These are phyloP conservation scores for Pisolithus albus DNA, from an alignment of 768 basidiomycete species.

Conservation along the genomic window DNA sequence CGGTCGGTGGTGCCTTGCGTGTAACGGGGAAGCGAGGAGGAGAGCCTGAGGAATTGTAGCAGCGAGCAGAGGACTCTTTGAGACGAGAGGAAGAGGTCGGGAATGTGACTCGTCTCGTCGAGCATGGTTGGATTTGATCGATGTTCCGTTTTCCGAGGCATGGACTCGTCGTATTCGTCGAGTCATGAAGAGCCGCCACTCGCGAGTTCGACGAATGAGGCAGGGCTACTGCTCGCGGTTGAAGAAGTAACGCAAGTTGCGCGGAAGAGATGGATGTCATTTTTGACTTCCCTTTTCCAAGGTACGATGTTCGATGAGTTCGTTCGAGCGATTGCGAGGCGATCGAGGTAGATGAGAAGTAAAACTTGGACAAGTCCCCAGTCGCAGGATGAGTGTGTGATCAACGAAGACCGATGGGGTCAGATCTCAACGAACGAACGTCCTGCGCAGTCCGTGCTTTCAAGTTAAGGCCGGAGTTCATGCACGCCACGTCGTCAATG, in stretches of 20 bases:
- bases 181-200: conserved; percentile 17
- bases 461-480: conserved; percentile 5
- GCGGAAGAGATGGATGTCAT: conserved; percentile 4
- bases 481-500: background rate
- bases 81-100: conserved; percentile 16
- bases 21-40: conserved; percentile 16
- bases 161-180: conserved; percentile 16
- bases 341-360: conserved; percentile 5
- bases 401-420: conserved; percentile 14
- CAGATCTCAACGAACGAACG: conserved; percentile 20
- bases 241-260: background rate
- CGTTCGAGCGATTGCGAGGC: background rate
- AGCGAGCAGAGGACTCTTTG: conserved; percentile 2
- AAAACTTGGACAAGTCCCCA: conserved; percentile 2
- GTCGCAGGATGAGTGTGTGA: conserved; percentile 16
- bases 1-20: conserved; percentile 33
- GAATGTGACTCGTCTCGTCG: conserved; percentile 8
- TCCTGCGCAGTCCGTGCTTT: conserved; percentile 23
- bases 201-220: conserved; percentile 7
- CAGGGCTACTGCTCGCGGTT: background rate
- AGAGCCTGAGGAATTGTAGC: conserved; percentile 2
- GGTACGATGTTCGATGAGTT: too few relatives aligned
- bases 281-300: too few relatives aligned
- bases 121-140: background rate
- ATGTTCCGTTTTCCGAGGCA: conserved; percentile 3